Evolutionary conservation across 2,329 filamentous ascomycete species (phyloP), one percentile per base, ranked within the genome.

Genomic region (Metarhizium album): DNA sequence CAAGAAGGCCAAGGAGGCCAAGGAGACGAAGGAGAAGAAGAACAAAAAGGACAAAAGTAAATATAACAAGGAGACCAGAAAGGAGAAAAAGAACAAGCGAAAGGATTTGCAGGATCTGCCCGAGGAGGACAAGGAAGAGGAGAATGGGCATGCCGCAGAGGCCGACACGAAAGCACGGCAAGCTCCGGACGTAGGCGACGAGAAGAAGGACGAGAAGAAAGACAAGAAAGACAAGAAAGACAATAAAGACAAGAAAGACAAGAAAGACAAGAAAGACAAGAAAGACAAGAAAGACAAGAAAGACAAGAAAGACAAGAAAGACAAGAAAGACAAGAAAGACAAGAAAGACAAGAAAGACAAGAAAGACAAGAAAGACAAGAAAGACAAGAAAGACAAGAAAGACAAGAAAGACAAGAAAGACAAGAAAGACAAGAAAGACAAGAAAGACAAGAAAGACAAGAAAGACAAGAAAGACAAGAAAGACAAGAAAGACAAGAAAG

Each of bases 11-110:
- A 64, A 66, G n/a, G n/a, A n/a, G n/a, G n/a, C n/a, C n/a, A n/a
- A n/a, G n/a, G n/a, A n/a, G n/a, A n/a, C n/a, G 53, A 63, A 62
- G 57, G 58, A 55, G 23, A 64, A 66, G 27, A 29, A 29, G 58
- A 64, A 62, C 52, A 57, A 55, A 16, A 67, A 68, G 58, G 65
- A 68, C 57, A 57, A 65, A 24, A 50, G 52, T 45, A 65, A 69
- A 53, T 49, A 57, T 50, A 54, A 62, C 49, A 61, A 63, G 52
- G 63, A 68, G 56, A 64, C 62, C 50, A 64, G 67, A 40, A 66
- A 68, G 51, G 67, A 70, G 47, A 69, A 67, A 58, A 70, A 71
- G 57, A 64, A 70, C 27, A 70, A 69, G 59, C 63, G 65, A 48
- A 67, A 67, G 57, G 56, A 70, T 45, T 56, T 70, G 6, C 63